A percentile compares a stretch with the other conserved stretches of the same genome.
Evolutionary conservation across 352 stramenopile genomes (phyloP).

Genomic region (Phytopythium oedochilum): DNA sequence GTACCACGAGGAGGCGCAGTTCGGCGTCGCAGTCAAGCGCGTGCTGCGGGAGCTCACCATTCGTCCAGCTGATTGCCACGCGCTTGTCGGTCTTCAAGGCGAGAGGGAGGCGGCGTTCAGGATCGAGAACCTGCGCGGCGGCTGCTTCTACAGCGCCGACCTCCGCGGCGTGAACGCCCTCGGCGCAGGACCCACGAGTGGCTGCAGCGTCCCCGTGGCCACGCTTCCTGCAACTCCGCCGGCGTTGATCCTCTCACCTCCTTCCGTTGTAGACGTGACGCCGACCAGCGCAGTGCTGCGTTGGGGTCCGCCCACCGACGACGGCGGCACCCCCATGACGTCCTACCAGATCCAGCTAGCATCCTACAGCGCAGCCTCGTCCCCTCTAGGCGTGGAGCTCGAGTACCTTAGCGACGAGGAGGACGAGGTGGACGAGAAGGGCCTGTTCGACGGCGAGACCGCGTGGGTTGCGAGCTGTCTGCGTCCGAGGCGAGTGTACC

Average conservation of each 20-base stretch:
- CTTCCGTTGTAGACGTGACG: slow-evolving; percentile 27
- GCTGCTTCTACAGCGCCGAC: slow-evolving; percentile 40
- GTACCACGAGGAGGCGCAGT: slow-evolving; percentile 51
- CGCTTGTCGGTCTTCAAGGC: not conserved
- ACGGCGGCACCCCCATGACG: slow-evolving; percentile 42
- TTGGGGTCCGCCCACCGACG: slow-evolving; percentile 37
- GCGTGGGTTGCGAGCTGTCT: slow-evolving; percentile 41
- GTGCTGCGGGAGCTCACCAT: slow-evolving; percentile 36
- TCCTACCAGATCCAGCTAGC: slow-evolving; percentile 36
- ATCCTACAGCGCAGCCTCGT: slow-evolving; percentile 22
- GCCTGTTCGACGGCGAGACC: slow-evolving; percentile 20
- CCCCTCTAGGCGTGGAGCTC: not conserved
- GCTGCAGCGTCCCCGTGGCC: slow-evolving; percentile 22
- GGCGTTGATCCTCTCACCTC: slow-evolving; percentile 21
- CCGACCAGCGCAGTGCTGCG: slow-evolving; percentile 35
- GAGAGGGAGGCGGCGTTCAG: slow-evolving; percentile 5
- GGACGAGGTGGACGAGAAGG: slow-evolving; percentile 37
- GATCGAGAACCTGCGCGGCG: slow-evolving; percentile 31
- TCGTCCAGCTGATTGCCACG: slow-evolving; percentile 12
- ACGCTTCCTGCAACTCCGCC: slow-evolving; percentile 38
- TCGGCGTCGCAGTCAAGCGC: slow-evolving; percentile 40
- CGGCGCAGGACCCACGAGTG: slow-evolving; percentile 32
- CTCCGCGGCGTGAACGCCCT: slow-evolving; percentile 44
- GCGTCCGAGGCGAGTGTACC: slow-evolving; percentile 45
- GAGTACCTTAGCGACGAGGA: slow-evolving; percentile 4